Evolutionary conservation across 2,329 filamentous ascomycete species (phyloP), one percentile per base, ranked within the genome.

Genomic region (Fonsecaea multimorphosa): DNA sequence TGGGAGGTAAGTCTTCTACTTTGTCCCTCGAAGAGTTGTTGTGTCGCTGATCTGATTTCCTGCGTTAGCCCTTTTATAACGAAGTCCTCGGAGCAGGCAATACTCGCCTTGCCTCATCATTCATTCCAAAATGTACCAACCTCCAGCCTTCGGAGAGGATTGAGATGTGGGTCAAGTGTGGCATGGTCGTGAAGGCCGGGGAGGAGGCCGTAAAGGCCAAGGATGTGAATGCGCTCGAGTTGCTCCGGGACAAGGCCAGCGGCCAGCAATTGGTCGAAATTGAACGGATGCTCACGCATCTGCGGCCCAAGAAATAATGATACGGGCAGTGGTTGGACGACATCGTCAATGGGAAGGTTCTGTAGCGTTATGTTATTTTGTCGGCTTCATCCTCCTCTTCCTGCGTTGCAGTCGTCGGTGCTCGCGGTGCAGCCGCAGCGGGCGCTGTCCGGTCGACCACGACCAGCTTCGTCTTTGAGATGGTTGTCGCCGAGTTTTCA

Each of bases 141-240:
- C 76, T 96, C 54, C 85, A 88, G 52, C 82, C 86, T 0, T 84
- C 86, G 2, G 90, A 93, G 72, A 83, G 89, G 2, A 89, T 97
- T 62, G 86, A 90, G 71, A 97, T 99, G 94, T 99, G 93, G 85
- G 89, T 96, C 73, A 97, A 97, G 80, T 98, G 95, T 77, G 94
- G 94, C 19, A 87, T 97, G 88, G 83, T 92, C 52, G 86, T 90
- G 31, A 93, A 92, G 79, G 95, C 95, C 1, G 95, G 91, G 3
- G 93, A 98, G 79, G 95, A 98, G 80, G 94, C 95, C 2, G 85
- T 93, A 66, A 92, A 89, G 80, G 84, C 86, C 66, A 96, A 91
- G 78, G 91, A 99, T 75, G 82, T 87, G 56, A 89, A 89, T 72
- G 81, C 89, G n/a, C 87, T 96, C 79, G 86, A 90, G 72, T 83